Percentiles rank a stretch among this genome's conserved stretches.
Evolutionary conservation across 2,329 filamentous ascomycete genomes (phyloP).

Genomic region (Penicillium rolfsii): DNA sequence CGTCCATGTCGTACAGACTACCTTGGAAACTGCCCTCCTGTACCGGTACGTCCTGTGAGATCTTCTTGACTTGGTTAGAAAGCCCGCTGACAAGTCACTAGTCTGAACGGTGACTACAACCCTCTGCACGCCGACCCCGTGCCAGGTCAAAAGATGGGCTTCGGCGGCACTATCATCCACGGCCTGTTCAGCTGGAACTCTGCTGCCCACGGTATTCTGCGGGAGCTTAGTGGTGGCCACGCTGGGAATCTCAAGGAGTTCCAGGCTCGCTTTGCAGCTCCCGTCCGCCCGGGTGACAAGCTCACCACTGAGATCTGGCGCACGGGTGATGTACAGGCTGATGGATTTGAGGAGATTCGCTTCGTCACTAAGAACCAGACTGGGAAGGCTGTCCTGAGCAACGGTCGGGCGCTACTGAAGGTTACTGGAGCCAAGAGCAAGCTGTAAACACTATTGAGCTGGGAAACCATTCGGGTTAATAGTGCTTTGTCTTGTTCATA

Average conservation of each 20-base stretch:
- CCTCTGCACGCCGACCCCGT: conserved; percentile 86
- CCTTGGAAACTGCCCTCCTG: conserved; percentile 70
- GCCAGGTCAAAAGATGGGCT: conserved; percentile 86
- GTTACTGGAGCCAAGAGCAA: conserved; percentile 64
- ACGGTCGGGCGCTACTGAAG: conserved; percentile 80
- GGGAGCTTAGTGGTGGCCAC: conserved; percentile 73
- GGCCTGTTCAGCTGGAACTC: conserved; percentile 88
- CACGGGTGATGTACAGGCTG: conserved; percentile 61
- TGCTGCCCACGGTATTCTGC: conserved; percentile 72
- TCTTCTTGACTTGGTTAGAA: background rate
- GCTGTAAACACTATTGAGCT: conserved; percentile 51
- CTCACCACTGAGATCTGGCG: conserved; percentile 81
- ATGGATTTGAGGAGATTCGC: conserved; percentile 77
- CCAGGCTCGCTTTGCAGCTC: conserved; percentile 83
- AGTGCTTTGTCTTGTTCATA: background rate
- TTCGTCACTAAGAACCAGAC: conserved; percentile 78
- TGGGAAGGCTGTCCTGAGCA: conserved; percentile 83
- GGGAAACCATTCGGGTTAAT: background rate
- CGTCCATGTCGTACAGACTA: conserved; percentile 71
- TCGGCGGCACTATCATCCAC: conserved; percentile 86
- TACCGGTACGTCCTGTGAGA: conserved; percentile 58
- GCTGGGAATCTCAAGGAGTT: conserved; percentile 84
- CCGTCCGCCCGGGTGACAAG: conserved; percentile 81
- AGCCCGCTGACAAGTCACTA: conserved; percentile 26
- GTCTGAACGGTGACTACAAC: conserved; percentile 93